phyloP scores from a whole-genome alignment of 2,329 filamentous ascomycete species.

The Metarhizium album region DNA sequence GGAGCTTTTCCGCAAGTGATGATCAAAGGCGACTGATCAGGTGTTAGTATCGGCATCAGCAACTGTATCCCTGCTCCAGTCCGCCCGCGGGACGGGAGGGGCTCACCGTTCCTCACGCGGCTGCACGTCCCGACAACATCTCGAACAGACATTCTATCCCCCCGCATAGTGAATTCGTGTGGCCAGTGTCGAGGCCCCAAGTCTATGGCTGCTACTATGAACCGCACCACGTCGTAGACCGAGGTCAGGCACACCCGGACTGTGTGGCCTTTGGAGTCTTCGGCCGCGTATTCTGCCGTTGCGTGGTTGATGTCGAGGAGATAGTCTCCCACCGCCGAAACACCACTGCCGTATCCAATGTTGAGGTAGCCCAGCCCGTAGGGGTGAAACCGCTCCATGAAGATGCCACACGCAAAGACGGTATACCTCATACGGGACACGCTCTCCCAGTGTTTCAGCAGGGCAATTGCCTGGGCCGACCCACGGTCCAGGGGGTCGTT shows the following conservation, averaged over 20 bases:
- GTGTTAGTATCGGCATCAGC: conserved; percentile 11
- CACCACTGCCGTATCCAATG: conserved; percentile 46
- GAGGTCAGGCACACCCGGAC: conserved; percentile 58
- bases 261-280: conserved; percentile 35
- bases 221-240: conserved; percentile 58
- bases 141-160: conserved; percentile 51
- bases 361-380: conserved; percentile 50
- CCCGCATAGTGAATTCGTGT: conserved; percentile 55
- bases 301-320: conserved; percentile 50
- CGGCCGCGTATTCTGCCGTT: conserved; percentile 49
- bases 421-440: conserved; percentile 52
- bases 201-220: conserved; percentile 58
- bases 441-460: conserved; percentile 42
- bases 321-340: conserved; percentile 50
- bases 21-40: conserved; percentile 27
- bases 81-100: neutral
- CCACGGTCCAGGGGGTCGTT: conserved; percentile 52
- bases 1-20: conserved; percentile 26
- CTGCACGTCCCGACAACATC: conserved; percentile 44
- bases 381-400: conserved; percentile 65
- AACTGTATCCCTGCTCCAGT: neutral
- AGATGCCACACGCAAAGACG: conserved; percentile 61
- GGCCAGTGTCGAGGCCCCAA: conserved; percentile 53
- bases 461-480: conserved; percentile 43
- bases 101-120: conserved; percentile 36